Conservation (phyloP, 495 filamentous ascomycete species). For the Penicillium cosmopolitanum region DNA sequence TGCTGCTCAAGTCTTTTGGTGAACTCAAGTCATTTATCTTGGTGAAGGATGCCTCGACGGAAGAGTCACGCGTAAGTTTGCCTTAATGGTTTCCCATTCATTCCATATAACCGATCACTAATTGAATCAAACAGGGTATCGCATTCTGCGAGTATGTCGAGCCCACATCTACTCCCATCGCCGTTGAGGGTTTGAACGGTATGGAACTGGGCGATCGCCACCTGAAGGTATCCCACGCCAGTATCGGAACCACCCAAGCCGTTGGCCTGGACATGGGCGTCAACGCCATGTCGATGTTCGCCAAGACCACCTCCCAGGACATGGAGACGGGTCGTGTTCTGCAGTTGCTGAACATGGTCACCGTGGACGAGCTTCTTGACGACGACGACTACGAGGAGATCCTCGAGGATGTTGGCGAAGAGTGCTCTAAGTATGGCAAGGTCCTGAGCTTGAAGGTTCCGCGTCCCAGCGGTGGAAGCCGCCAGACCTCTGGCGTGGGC, state of each 20-base stretch:
- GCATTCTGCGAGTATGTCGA: slow-evolving; percentile 96
- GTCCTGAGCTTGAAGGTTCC: slow-evolving; percentile 89
- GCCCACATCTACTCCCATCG: slow-evolving; percentile 74
- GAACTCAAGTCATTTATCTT: slow-evolving; percentile 91
- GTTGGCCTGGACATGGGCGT: slow-evolving; percentile 91
- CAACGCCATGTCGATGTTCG: slow-evolving; percentile 98
- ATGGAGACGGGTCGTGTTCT: slow-evolving; percentile 79
- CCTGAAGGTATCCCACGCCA: slow-evolving; percentile 85
- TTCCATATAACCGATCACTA: slow-evolving; percentile 26
- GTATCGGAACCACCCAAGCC: slow-evolving; percentile 89
- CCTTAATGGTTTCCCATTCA: slow-evolving; percentile 12
- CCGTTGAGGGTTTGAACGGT: slow-evolving; percentile 86
- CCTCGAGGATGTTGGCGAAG: slow-evolving; percentile 85
- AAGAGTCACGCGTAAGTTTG: slow-evolving; percentile 79
- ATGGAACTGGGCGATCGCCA: slow-evolving; percentile 89
- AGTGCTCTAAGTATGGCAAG: slow-evolving; percentile 87
- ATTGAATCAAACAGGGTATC: slow-evolving; percentile 67
- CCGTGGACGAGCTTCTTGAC: slow-evolving; percentile 91
- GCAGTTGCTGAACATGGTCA: slow-evolving; percentile 97
- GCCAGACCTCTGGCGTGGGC: slow-evolving; percentile 85
- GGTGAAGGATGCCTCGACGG: slow-evolving; percentile 84
- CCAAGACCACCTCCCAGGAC: slow-evolving; percentile 82
- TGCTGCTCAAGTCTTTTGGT: slow-evolving; percentile 87
- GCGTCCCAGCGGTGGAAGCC: slow-evolving; percentile 77
- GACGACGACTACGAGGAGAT: slow-evolving; percentile 97